Conservation (phyloP, 441 rosid species). For the Gossypium davidsonii region DNA sequence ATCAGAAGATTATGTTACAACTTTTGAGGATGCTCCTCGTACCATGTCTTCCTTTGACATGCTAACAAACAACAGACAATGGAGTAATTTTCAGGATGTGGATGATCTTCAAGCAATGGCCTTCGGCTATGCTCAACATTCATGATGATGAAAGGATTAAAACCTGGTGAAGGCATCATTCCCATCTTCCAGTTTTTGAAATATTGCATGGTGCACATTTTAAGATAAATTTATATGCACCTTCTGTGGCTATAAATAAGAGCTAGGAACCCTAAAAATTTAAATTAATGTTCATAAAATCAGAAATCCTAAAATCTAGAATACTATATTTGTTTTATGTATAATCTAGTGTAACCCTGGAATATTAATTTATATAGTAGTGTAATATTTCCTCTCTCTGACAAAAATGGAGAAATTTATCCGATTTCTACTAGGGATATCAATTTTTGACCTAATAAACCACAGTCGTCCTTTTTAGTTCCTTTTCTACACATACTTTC, state of each 20-base stretch:
- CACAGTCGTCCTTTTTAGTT: background rate
- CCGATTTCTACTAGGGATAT: slow-evolving; percentile 16
- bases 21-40: slow-evolving; percentile 34
- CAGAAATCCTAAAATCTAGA: slow-evolving; percentile 25
- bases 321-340: slow-evolving; percentile 17
- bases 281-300: slow-evolving; percentile 16
- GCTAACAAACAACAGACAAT: slow-evolving; percentile 41
- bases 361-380: slow-evolving; percentile 19
- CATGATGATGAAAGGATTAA: slow-evolving; percentile 7
- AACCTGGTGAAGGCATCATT: slow-evolving; percentile 26
- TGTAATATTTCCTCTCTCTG: slow-evolving; percentile 14
- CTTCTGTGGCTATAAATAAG: slow-evolving; percentile 37
- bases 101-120: slow-evolving; percentile 54
- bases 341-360: slow-evolving; percentile 26
- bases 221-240: slow-evolving; percentile 25
- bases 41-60: slow-evolving; percentile 32
- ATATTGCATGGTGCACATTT: slow-evolving; percentile 29
- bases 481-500: background rate
- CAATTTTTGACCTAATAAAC: slow-evolving; percentile 16
- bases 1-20: slow-evolving; percentile 23
- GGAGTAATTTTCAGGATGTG: slow-evolving; percentile 35
- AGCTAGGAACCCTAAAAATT: slow-evolving; percentile 39
- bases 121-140: slow-evolving; percentile 41
- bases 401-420: slow-evolving; percentile 15
- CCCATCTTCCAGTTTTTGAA: slow-evolving; percentile 28